Evolutionary conservation across 1,284 basidiomycete species (phyloP).

Genomic region (Irpex rosettiformis): DNA sequence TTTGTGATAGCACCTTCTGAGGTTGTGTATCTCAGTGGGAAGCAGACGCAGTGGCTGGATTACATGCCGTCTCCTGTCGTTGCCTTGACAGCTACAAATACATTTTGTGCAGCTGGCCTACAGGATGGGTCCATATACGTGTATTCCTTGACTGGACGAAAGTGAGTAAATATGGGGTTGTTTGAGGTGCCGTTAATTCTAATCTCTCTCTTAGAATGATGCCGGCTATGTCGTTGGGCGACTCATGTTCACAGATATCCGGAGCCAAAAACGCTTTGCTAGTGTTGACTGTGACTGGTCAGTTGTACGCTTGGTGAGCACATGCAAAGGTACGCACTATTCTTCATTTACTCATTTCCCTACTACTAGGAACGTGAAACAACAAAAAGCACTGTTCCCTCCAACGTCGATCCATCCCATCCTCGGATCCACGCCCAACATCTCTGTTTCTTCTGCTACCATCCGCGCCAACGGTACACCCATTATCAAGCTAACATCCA

Average conservation of each 20-base stretch:
- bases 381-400: constrained; percentile 57
- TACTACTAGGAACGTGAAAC: constrained; percentile 65
- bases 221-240: constrained; percentile 72
- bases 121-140: constrained; percentile 76
- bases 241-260: constrained; percentile 66
- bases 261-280: constrained; percentile 63
- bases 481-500: constrained; percentile 71
- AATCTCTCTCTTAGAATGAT: constrained; percentile 49
- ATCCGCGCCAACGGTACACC: constrained; percentile 79
- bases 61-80: constrained; percentile 75
- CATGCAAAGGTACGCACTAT: constrained; percentile 9
- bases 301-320: constrained; percentile 71
- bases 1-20: constrained; percentile 54
- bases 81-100: constrained; percentile 56
- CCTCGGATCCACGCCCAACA: constrained; percentile 50
- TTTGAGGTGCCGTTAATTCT: neutral
- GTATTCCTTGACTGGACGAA: constrained; percentile 77
- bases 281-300: constrained; percentile 68
- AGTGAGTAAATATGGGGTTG: constrained; percentile 41
- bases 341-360: neutral
- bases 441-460: constrained; percentile 51
- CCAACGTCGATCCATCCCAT: constrained; percentile 63
- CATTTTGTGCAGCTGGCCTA: constrained; percentile 74
- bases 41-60: constrained; percentile 84
- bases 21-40: constrained; percentile 59